phyloP scores from a whole-genome alignment of 2,329 filamentous ascomycete genomes.

The Fusarium poae region DNA sequence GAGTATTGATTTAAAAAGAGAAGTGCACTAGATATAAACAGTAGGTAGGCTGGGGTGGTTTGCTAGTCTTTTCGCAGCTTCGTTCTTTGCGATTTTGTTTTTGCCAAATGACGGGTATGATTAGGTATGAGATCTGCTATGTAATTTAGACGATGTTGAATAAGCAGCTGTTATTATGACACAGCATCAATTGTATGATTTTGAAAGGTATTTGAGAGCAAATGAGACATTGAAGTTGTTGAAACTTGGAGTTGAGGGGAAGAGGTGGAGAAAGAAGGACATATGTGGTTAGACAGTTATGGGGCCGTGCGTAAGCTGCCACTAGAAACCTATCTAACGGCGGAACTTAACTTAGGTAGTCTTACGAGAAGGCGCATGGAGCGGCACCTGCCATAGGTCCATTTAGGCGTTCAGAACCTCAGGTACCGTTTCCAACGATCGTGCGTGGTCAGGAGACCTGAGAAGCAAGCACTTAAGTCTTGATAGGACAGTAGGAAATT shows the following conservation, averaged over 20 bases:
- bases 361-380: constrained; percentile 24
- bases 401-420: not conserved
- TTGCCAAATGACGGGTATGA: not conserved
- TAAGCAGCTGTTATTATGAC: not conserved
- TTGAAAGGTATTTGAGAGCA: constrained; percentile 3
- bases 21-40: constrained; percentile 14
- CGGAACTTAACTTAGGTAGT: constrained; percentile 10
- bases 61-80: constrained; percentile 4
- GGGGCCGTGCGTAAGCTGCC: constrained; percentile 17
- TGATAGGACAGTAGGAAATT: constrained; percentile 19
- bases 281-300: constrained; percentile 22
- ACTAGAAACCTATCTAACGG: constrained; percentile 12
- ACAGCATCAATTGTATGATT: not conserved
- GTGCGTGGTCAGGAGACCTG: not conserved
- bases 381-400: constrained; percentile 10
- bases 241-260: constrained; percentile 45
- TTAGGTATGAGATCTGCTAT: not conserved
- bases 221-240: constrained; percentile 25
- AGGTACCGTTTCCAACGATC: constrained; percentile 5
- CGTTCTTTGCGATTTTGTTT: not conserved
- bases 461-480: constrained; percentile 23
- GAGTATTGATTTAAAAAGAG: constrained; percentile 22
- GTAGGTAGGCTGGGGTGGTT: not conserved
- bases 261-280: constrained; percentile 22
- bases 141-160: too few species aligned